These are phyloP conservation scores for Hyaloscypha hepaticicola DNA, from an alignment of 495 filamentous ascomycete species.

Conservation along the genomic window DNA sequence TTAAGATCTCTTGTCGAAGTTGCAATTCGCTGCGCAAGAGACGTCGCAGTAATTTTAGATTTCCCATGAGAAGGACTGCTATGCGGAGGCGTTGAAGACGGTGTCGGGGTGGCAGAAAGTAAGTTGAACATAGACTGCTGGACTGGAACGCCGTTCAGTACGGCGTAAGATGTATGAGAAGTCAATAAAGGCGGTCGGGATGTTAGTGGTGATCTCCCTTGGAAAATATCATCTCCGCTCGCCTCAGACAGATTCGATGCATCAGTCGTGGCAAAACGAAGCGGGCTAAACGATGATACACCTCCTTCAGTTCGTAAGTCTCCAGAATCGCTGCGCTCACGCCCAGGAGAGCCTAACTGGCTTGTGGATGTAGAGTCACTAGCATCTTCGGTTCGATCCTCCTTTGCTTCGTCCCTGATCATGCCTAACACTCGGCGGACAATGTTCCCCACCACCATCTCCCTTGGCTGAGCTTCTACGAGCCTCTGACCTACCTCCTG, in stretches of 20 bases:
- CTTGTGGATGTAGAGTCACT: slow-evolving; percentile 34
- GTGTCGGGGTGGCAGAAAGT: slow-evolving; percentile 53
- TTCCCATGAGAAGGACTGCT: slow-evolving; percentile 30
- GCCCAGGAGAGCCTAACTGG: slow-evolving; percentile 25
- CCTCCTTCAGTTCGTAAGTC: neutral
- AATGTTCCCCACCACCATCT: slow-evolving; percentile 91
- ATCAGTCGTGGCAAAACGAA: slow-evolving; percentile 35
- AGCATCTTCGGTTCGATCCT: slow-evolving; percentile 69
- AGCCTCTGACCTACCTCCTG: slow-evolving; percentile 72
- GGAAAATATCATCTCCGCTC: slow-evolving; percentile 29
- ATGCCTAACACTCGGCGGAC: slow-evolving; percentile 85
- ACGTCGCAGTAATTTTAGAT: slow-evolving; percentile 20
- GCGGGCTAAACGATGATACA: slow-evolving; percentile 42
- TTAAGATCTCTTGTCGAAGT: slow-evolving; percentile 58
- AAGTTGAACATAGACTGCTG: slow-evolving; percentile 80
- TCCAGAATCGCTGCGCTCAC: slow-evolving; percentile 14
- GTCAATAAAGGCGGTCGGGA: slow-evolving; percentile 55
- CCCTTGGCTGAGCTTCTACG: slow-evolving; percentile 76
- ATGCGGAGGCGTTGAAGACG: slow-evolving; percentile 32
- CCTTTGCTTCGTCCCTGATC: slow-evolving; percentile 86
- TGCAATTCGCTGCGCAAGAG: slow-evolving; percentile 24
- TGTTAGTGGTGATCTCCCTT: slow-evolving; percentile 21
- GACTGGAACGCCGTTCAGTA: slow-evolving; percentile 41
- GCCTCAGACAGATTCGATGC: slow-evolving; percentile 26
- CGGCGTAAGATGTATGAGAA: slow-evolving; percentile 55